These are phyloP conservation scores for Breviolum minutum DNA, from an alignment of 73 alveolate genomes.

Conservation along the genomic window DNA sequence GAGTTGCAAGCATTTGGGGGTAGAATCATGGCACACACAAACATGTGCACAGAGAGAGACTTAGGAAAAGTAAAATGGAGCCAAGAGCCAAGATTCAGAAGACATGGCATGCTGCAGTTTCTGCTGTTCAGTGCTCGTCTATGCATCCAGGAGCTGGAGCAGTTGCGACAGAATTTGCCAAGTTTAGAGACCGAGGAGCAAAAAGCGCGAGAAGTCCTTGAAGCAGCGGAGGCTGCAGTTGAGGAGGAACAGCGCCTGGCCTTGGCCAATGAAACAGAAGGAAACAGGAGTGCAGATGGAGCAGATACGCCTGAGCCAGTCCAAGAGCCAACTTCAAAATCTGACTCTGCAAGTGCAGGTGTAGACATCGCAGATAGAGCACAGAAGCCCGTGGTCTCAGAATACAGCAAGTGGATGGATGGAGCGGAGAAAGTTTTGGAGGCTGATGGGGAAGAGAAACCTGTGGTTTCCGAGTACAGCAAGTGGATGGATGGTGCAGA, in stretches of 20 bases:
- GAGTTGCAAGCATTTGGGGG: neutral
- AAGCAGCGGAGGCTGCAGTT: slow-evolving; percentile 1
- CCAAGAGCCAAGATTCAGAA: too few relatives aligned
- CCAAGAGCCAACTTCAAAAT: neutral
- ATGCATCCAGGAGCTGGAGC: neutral
- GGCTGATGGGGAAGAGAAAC: neutral
- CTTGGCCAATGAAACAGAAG: neutral
- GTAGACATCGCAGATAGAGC: neutral
- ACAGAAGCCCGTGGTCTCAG: slow-evolving; percentile 61
- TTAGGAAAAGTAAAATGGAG: too few relatives aligned
- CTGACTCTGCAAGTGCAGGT: neutral
- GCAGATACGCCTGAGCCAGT: neutral
- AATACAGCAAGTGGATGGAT: slow-evolving; percentile 90
- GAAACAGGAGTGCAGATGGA: neutral
- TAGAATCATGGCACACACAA: neutral
- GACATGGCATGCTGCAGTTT: too few relatives aligned
- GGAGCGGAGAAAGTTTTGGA: slow-evolving; percentile 50
- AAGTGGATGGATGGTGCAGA: slow-evolving; percentile 21
- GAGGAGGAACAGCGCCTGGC: neutral
- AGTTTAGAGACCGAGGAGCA: neutral
- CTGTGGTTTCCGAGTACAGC: slow-evolving; percentile 17
- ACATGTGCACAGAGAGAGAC: neutral
- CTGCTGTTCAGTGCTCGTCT: too few relatives aligned
- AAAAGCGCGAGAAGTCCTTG: neutral
- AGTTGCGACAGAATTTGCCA: slow-evolving; percentile 6